phyloP scores from a whole-genome alignment of 2,329 filamentous ascomycete genomes.

The Cylindrodendrum hubeiense region DNA sequence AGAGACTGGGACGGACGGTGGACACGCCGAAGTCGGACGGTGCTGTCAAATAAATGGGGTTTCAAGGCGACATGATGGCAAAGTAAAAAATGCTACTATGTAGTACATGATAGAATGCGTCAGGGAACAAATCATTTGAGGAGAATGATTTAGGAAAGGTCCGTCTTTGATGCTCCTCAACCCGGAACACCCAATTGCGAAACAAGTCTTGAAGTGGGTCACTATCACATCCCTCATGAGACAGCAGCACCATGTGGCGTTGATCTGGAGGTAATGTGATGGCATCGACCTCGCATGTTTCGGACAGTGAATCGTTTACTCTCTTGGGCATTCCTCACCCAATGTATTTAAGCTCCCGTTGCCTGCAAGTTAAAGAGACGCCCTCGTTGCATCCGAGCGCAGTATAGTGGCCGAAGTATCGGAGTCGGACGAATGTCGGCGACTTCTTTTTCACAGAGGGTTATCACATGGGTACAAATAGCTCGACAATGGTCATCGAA shows the following conservation, averaged over 20 bases:
- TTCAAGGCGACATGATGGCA: background rate
- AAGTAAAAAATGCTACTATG: too few species aligned
- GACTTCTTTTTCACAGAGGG: conserved; percentile 12
- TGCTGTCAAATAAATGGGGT: background rate
- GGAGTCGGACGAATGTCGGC: conserved; percentile 15
- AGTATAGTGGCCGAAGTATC: background rate
- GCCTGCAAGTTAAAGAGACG: background rate
- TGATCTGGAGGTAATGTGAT: too few species aligned
- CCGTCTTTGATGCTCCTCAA: background rate
- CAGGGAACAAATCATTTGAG: background rate
- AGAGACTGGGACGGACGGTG: background rate
- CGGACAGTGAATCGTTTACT: background rate
- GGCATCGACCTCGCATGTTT: background rate
- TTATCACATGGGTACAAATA: background rate
- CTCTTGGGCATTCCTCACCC: background rate
- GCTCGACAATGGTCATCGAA: background rate
- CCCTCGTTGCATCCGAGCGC: background rate
- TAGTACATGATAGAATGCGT: too few species aligned
- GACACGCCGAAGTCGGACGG: background rate
- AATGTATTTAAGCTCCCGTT: background rate
- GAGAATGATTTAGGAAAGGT: background rate
- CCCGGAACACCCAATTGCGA: background rate
- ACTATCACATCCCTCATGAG: background rate
- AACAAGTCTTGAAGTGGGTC: background rate
- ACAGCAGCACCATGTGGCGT: background rate